Evolutionary conservation across 106 monocot species (phyloP).

Genomic region (Chionographis japonica): DNA sequence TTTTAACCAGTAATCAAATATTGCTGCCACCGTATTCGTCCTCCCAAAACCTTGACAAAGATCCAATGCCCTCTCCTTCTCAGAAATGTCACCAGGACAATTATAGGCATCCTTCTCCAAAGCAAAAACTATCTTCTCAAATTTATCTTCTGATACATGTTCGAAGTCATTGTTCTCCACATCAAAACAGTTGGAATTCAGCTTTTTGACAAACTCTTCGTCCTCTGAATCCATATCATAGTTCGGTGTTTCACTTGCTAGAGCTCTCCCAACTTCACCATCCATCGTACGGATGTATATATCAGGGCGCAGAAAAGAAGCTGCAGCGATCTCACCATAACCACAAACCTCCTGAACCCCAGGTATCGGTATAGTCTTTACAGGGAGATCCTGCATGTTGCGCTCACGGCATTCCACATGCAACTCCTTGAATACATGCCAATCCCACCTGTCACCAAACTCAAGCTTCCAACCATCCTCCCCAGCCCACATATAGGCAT

Average conservation of each 20-base stretch:
- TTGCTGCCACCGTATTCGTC: conserved; percentile 36
- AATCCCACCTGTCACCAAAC: conserved; percentile 64
- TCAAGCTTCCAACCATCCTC: conserved; percentile 91
- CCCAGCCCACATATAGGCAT: conserved; percentile 73
- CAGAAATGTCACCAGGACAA: conserved; percentile 25
- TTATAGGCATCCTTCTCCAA: conserved; percentile 73
- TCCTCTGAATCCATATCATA: conserved; percentile 95
- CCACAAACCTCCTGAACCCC: conserved; percentile 47
- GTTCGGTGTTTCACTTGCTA: conserved; percentile 30
- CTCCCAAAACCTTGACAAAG: conserved; percentile 35
- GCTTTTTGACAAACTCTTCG: conserved; percentile 58
- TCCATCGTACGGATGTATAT: conserved; percentile 41
- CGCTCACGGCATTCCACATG: conserved; percentile 62
- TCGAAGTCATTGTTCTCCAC: not conserved
- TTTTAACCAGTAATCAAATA: conserved; percentile 78
- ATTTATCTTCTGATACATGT: conserved; percentile 35
- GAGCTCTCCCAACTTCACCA: conserved; percentile 74
- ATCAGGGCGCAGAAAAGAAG: conserved; percentile 56
- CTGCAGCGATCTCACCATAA: conserved; percentile 21
- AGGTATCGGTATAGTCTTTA: conserved; percentile 64
- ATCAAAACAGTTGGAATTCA: conserved; percentile 23
- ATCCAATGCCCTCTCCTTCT: conserved; percentile 31
- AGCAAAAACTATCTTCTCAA: conserved; percentile 74
- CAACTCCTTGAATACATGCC: conserved; percentile 81
- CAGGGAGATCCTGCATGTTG: conserved; percentile 34